Evolutionary conservation across 2,329 filamentous ascomycete species (phyloP).

Genomic region (Monosporascus ibericus): DNA sequence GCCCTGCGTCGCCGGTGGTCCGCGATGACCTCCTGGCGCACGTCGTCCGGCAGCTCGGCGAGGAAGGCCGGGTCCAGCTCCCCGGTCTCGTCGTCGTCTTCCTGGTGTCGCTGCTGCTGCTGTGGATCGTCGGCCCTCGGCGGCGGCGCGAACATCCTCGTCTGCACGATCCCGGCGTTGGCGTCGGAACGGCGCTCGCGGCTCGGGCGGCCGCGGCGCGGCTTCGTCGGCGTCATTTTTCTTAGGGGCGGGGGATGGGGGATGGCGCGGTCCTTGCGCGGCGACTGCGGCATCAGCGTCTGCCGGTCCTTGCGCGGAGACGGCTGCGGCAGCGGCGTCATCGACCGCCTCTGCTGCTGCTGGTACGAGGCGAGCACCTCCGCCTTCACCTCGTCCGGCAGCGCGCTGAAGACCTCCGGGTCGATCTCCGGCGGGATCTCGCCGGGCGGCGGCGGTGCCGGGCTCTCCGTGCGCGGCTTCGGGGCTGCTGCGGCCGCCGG

Average conservation of each 20-base stretch:
- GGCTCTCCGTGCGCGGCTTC: conserved; percentile 35
- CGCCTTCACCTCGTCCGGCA: conserved; percentile 79
- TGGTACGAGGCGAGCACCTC: conserved; percentile 73
- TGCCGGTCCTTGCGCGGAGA: conserved; percentile 46
- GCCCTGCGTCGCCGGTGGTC: conserved; percentile 64
- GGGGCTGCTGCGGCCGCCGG: conserved; percentile 13
- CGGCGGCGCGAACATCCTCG: conserved; percentile 53
- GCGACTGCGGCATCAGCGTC: conserved; percentile 41
- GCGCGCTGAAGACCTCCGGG: conserved; percentile 71
- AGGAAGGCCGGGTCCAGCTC: conserved; percentile 68
- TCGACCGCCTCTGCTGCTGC: conserved; percentile 17
- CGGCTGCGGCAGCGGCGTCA: conserved; percentile 39
- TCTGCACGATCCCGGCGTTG: conserved; percentile 61
- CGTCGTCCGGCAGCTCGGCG: conserved; percentile 73
- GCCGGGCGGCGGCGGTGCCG: conserved; percentile 15
- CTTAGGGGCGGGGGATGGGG: conserved; percentile 29
- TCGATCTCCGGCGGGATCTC: conserved; percentile 72
- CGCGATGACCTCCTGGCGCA: conserved; percentile 69
- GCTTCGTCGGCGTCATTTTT: conserved; percentile 60
- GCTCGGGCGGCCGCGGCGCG: conserved; percentile 44
- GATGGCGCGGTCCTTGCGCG: conserved; percentile 48
- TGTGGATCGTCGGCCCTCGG: neutral
- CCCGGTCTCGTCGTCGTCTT: conserved; percentile 33
- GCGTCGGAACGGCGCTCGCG: conserved; percentile 47
- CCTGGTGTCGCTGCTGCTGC: conserved; percentile 18